A percentile compares a stretch with the other conserved stretches of the same genome.
phyloP scores from a whole-genome alignment of 148 eudicot genomes.

The Diospyros kaki region DNA sequence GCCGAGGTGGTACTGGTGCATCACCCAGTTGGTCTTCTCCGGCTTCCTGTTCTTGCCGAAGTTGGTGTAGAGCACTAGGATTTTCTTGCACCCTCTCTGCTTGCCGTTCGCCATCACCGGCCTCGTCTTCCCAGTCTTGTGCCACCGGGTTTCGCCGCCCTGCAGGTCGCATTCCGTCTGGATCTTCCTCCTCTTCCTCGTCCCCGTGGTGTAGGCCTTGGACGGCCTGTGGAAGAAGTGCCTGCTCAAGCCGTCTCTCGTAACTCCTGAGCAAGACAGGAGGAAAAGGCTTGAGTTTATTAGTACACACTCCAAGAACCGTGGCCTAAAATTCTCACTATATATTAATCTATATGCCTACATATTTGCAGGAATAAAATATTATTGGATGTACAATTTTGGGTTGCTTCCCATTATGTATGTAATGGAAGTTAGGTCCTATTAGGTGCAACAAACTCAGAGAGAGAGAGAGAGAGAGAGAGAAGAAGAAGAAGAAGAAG shows the following conservation, averaged over 20 bases:
- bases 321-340: no score
- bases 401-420: no score
- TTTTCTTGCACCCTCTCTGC: constrained; percentile 98
- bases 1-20: constrained; percentile 96
- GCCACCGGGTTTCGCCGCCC: constrained; percentile 98
- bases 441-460: constrained; percentile 69
- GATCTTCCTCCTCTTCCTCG: constrained; percentile 85
- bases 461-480: constrained; percentile 24
- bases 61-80: constrained; percentile 79
- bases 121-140: constrained; percentile 91
- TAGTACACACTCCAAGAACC: neutral
- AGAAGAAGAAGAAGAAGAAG: constrained; percentile 22
- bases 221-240: constrained; percentile 99
- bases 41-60: constrained; percentile 91
- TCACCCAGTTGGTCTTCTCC: constrained; percentile 95
- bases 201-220: constrained; percentile 97
- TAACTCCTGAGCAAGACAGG: constrained; percentile 41
- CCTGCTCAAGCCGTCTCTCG: constrained; percentile 88
- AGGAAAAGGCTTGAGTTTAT: neutral
- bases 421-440: constrained; percentile 55
- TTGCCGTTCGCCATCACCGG: constrained; percentile 81
- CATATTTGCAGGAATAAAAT: no score
- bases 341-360: no score
- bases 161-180: constrained; percentile 91
- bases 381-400: no score